A percentile compares a stretch with the other conserved stretches of the same genome.
Evolutionary conservation across 2,329 filamentous ascomycete species (phyloP).

Genomic region (Eutypella sp.): DNA sequence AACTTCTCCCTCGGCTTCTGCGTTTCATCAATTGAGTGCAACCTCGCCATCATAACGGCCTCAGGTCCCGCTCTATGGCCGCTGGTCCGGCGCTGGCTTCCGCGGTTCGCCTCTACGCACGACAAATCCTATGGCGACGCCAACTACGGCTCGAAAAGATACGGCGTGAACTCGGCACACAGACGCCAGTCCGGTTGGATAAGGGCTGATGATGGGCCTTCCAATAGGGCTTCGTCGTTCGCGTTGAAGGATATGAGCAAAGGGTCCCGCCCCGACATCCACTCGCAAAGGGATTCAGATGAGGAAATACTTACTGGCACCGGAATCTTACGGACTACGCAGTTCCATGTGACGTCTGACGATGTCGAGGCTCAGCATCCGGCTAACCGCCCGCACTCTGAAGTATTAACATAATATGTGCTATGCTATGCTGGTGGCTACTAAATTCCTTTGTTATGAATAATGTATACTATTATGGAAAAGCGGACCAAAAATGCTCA

Average conservation of each 20-base stretch:
- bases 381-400: slow-evolving; percentile 4
- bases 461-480: no score
- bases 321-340: slow-evolving; percentile 13
- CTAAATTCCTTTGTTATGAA: no score
- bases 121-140: no score
- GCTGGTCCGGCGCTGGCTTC: slow-evolving; percentile 26
- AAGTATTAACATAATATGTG: slow-evolving; percentile 9
- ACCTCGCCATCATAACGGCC: slow-evolving; percentile 34
- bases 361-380: slow-evolving; percentile 6
- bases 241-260: slow-evolving; percentile 11
- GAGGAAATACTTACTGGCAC: slow-evolving; percentile 17
- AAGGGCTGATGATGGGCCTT: slow-evolving; percentile 9
- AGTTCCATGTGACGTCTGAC: slow-evolving; percentile 11
- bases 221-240: slow-evolving; percentile 2
- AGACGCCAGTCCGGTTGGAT: slow-evolving; percentile 14
- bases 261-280: slow-evolving; percentile 9
- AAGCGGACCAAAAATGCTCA: no score
- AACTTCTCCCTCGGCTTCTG: slow-evolving; percentile 27
- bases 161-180: slow-evolving; percentile 6
- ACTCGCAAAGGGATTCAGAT: slow-evolving; percentile 11
- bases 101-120: slow-evolving; percentile 17
- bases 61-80: slow-evolving; percentile 34
- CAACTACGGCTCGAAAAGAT: slow-evolving; percentile 13
- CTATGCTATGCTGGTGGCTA: slow-evolving; percentile 2
- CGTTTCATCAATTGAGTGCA: slow-evolving; percentile 30